Evolutionary conservation across 2,329 filamentous ascomycete species (phyloP).

Genomic region (Coleophoma eucalyptorum): DNA sequence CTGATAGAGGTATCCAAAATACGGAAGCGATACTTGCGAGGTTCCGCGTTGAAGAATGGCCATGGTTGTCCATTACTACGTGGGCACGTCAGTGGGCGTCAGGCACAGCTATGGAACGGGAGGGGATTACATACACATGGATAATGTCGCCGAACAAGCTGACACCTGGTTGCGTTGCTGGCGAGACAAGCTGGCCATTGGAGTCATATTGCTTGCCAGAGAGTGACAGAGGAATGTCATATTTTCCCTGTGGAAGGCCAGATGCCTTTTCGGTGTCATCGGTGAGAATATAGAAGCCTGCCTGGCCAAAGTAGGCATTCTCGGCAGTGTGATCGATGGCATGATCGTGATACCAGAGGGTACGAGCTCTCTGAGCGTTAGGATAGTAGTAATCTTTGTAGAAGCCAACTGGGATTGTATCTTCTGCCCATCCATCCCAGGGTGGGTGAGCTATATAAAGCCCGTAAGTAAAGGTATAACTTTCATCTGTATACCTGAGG

Average conservation of each 20-base stretch:
- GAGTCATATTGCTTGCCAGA: constrained; percentile 44
- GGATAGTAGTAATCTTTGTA: constrained; percentile 53
- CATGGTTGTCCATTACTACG: constrained; percentile 47
- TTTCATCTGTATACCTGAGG: constrained; percentile 38
- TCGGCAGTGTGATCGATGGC: constrained; percentile 36
- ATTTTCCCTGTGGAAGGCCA: constrained; percentile 41
- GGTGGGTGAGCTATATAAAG: constrained; percentile 44
- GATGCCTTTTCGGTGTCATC: constrained; percentile 43
- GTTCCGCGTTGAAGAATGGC: constrained; percentile 52
- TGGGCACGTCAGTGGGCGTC: background rate
- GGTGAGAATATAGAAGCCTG: constrained; percentile 48
- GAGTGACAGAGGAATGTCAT: constrained; percentile 48
- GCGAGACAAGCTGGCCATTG: constrained; percentile 43
- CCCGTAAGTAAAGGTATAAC: constrained; percentile 30
- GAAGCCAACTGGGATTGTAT: too few relatives aligned
- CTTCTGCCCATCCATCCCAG: too few relatives aligned
- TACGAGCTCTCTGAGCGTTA: constrained; percentile 45
- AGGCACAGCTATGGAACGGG: too few relatives aligned
- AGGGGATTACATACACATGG: constrained; percentile 32
- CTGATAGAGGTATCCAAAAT: constrained; percentile 38
- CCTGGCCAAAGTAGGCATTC: constrained; percentile 52
- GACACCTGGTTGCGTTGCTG: constrained; percentile 37
- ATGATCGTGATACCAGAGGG: constrained; percentile 50
- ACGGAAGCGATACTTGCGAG: constrained; percentile 54
- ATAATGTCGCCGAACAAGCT: constrained; percentile 51